Evolutionary conservation across 2,329 filamentous ascomycete genomes (phyloP).

Genomic region (Ustulina deusta): DNA sequence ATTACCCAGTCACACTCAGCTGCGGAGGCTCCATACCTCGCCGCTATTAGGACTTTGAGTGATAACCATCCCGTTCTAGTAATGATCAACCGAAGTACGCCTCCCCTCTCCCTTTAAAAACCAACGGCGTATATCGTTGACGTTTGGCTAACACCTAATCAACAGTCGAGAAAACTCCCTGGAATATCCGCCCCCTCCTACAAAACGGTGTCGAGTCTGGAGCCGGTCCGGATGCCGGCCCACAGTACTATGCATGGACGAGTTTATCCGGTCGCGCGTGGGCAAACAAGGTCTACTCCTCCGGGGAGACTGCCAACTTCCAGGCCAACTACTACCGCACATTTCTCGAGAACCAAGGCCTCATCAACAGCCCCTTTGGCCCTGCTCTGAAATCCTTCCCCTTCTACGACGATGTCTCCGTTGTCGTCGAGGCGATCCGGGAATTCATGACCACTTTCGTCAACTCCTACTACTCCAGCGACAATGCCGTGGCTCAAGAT

Average conservation of each 20-base stretch:
- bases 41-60: conserved; percentile 60
- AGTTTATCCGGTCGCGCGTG: conserved; percentile 49
- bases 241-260: conserved; percentile 51
- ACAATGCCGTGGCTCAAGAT: conserved; percentile 52
- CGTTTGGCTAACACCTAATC: conserved; percentile 17
- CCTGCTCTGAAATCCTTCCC: conserved; percentile 57
- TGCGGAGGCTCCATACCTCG: conserved; percentile 58
- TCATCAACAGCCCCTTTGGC: conserved; percentile 53
- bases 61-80: conserved; percentile 58
- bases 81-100: conserved; percentile 54
- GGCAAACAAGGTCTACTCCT: conserved; percentile 34
- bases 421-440: conserved; percentile 53
- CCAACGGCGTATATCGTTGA: background rate
- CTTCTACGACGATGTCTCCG: conserved; percentile 58
- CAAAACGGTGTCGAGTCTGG: conserved; percentile 46
- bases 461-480: conserved; percentile 57
- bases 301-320: conserved; percentile 35
- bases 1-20: conserved; percentile 59
- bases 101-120: background rate
- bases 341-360: conserved; percentile 51
- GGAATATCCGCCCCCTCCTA: conserved; percentile 49
- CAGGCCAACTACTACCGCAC: conserved; percentile 38
- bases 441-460: conserved; percentile 57
- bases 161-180: conserved; percentile 51
- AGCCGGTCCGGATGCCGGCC: conserved; percentile 47